Evolutionary conservation across 2,329 filamentous ascomycete species (phyloP).

Genomic region (Akanthomyces muscarius): DNA sequence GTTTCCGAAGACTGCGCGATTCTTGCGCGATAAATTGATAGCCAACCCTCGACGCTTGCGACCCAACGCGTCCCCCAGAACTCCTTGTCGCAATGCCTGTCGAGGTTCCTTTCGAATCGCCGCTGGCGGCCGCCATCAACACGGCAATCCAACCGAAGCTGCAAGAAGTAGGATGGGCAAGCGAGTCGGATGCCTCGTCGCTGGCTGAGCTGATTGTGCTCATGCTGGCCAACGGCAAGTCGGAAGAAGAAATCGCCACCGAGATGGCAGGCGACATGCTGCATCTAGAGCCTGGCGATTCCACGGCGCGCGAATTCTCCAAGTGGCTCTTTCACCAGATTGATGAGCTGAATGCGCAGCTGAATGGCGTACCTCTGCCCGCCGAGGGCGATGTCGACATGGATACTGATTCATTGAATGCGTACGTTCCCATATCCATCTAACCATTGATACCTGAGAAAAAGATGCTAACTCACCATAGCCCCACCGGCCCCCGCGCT

Average conservation of each 20-base stretch:
- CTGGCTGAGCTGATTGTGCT: conserved; percentile 95
- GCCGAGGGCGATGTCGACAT: conserved; percentile 40
- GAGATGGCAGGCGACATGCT: conserved; percentile 88
- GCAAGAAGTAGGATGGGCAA: conserved; percentile 88
- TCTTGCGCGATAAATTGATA: conserved; percentile 56
- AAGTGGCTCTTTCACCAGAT: conserved; percentile 93
- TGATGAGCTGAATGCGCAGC: conserved; percentile 58
- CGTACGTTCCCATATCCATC: conserved; percentile 43
- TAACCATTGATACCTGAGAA: conserved; percentile 2
- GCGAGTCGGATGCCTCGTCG: conserved; percentile 71
- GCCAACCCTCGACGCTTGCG: conserved; percentile 27
- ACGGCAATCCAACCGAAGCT: conserved; percentile 84
- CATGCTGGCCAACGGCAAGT: conserved; percentile 95
- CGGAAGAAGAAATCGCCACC: conserved; percentile 79
- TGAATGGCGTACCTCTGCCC: conserved; percentile 45
- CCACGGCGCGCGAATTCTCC: conserved; percentile 77
- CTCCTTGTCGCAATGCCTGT: conserved; percentile 59
- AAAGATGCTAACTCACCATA: conserved; percentile 45
- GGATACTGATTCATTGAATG: conserved; percentile 66
- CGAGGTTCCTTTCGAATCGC: conserved; percentile 72
- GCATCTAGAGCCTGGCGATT: conserved; percentile 75
- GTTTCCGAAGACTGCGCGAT: conserved; percentile 26
- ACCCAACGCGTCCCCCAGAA: conserved; percentile 9
- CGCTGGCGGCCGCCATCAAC: conserved; percentile 79
- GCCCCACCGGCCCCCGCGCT: conserved; percentile 89